Conservation (phyloP, 768 basidiomycete genomes). For the Lentinula edodes region DNA sequence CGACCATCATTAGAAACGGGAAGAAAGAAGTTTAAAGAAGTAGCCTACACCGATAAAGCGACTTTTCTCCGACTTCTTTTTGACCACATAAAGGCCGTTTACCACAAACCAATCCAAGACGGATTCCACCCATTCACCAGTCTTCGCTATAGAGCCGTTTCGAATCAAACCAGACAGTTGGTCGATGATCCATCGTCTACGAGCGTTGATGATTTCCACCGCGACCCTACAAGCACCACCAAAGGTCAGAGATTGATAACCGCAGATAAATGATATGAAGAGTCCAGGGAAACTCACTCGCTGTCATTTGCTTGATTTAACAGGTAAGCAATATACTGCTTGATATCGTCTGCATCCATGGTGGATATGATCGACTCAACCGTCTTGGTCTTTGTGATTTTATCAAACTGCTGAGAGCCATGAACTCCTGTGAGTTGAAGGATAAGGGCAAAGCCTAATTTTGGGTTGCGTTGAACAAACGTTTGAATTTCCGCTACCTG, state of each 20-base stretch:
- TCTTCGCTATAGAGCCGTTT: conserved; percentile 74
- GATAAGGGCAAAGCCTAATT: conserved; percentile 79
- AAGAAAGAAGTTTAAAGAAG: conserved; percentile 7
- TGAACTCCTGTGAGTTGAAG: conserved; percentile 78
- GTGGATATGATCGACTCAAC: conserved; percentile 77
- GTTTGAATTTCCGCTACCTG: conserved; percentile 74
- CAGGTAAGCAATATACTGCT: conserved; percentile 70
- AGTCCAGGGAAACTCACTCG: conserved; percentile 27
- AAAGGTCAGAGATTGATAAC: neutral
- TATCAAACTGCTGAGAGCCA: conserved; percentile 87
- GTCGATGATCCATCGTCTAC: conserved; percentile 80
- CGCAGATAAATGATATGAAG: neutral
- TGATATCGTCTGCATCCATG: conserved; percentile 71
- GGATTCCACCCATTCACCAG: conserved; percentile 68
- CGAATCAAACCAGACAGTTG: conserved; percentile 76
- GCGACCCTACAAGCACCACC: conserved; percentile 29
- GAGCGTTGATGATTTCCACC: conserved; percentile 41
- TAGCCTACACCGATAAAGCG: conserved; percentile 48
- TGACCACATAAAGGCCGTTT: conserved; percentile 74
- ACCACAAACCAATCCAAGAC: conserved; percentile 80
- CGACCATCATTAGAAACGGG: neutral
- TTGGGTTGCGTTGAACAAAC: conserved; percentile 70
- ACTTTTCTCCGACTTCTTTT: conserved; percentile 69
- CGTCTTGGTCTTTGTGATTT: conserved; percentile 87
- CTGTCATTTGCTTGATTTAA: conserved; percentile 54